phyloP scores from a whole-genome alignment of 768 basidiomycete genomes.

The Dendrothele bispora region DNA sequence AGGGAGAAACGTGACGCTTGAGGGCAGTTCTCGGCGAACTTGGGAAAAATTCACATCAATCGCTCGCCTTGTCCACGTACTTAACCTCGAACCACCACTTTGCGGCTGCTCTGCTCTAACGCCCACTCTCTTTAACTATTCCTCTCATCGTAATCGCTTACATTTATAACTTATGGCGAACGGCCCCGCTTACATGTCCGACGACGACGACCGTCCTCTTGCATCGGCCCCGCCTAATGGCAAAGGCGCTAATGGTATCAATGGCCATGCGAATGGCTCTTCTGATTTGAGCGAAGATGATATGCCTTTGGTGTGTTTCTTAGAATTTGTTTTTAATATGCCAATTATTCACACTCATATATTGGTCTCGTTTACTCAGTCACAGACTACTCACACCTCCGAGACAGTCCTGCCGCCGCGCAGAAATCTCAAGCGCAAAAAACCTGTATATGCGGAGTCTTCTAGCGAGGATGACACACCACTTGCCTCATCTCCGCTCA shows the following conservation, averaged over 20 bases:
- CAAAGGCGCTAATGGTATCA: slow-evolving; percentile 44
- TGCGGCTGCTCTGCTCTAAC: slow-evolving; percentile 12
- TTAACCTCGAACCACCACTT: not conserved
- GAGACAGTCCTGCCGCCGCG: slow-evolving; percentile 40
- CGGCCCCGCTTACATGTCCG: slow-evolving; percentile 38
- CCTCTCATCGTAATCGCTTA: slow-evolving; percentile 7
- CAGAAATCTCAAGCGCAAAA: slow-evolving; percentile 60
- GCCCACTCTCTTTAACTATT: slow-evolving; percentile 6
- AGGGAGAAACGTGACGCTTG: not conserved
- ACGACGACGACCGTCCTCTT: slow-evolving; percentile 61
- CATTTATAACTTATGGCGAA: slow-evolving; percentile 5
- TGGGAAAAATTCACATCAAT: slow-evolving; percentile 1
- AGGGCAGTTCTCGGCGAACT: not conserved
- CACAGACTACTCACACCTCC: slow-evolving; percentile 51
- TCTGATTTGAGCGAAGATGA: slow-evolving; percentile 67
- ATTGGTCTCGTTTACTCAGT: slow-evolving; percentile 37
- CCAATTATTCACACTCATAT: slow-evolving; percentile 7
- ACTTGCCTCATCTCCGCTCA: slow-evolving; percentile 71
- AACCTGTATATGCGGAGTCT: slow-evolving; percentile 45
- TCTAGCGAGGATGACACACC: slow-evolving; percentile 75
- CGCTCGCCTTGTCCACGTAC: not conserved
- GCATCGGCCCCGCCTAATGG: slow-evolving; percentile 39
- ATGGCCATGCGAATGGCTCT: slow-evolving; percentile 46
- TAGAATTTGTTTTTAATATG: slow-evolving; percentile 24
- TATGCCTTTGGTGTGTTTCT: slow-evolving; percentile 72